Conservation (phyloP, 345 rosid species). For the Conringia planisiliqua region DNA sequence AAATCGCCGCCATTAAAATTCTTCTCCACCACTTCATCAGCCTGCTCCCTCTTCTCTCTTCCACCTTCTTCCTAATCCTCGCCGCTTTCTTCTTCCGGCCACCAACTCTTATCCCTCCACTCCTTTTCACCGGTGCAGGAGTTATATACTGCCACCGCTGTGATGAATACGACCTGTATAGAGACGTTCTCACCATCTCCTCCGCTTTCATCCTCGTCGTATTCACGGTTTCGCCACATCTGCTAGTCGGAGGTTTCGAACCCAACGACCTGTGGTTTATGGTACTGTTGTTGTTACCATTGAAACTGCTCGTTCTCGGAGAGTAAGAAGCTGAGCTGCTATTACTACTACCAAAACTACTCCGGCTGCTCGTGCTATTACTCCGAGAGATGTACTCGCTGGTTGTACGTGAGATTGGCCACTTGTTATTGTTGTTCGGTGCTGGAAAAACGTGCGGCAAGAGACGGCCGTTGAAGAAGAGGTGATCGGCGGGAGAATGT, state of each 20-base stretch:
- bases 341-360: constrained; percentile 42
- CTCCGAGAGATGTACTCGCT: constrained; percentile 63
- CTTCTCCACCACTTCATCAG: constrained; percentile 45
- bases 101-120: constrained; percentile 33
- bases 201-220: constrained; percentile 17
- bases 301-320: constrained; percentile 47
- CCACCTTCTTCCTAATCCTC: constrained; percentile 17
- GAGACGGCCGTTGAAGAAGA: constrained; percentile 76
- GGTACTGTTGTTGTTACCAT: neutral
- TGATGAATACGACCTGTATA: constrained; percentile 27
- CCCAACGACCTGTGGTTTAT: constrained; percentile 7
- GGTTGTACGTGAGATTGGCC: constrained; percentile 44
- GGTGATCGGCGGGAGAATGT: constrained; percentile 79
- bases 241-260: neutral
- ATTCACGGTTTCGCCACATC: neutral
- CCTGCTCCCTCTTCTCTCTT: constrained; percentile 12
- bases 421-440: constrained; percentile 3
- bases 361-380: constrained; percentile 65
- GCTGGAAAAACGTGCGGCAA: constrained; percentile 70
- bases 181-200: constrained; percentile 38
- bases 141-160: constrained; percentile 71
- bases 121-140: constrained; percentile 43
- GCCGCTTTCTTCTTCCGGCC: constrained; percentile 12
- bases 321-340: constrained; percentile 41
- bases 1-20: constrained; percentile 49